Conservation (phyloP, 1,139 yeast genomes). For the Sugiyamaella japonica region DNA sequence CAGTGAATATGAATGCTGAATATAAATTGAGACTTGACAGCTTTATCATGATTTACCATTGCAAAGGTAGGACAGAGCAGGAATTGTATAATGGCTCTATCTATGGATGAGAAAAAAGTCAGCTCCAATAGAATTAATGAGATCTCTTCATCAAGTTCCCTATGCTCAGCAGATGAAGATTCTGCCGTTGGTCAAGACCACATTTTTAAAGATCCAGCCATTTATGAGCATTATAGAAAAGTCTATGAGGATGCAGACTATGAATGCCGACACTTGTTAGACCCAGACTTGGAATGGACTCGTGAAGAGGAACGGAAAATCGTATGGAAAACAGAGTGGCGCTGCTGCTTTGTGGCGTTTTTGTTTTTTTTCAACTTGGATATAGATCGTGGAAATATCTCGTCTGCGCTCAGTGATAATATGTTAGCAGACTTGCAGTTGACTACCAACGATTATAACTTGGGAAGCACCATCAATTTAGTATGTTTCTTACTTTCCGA, state of each 20-base stretch:
- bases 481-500: slow-evolving; percentile 50
- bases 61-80: too few relatives aligned
- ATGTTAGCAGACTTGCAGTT: slow-evolving; percentile 48
- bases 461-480: slow-evolving; percentile 48
- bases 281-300: slow-evolving; percentile 51
- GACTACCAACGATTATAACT: slow-evolving; percentile 51
- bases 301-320: slow-evolving; percentile 47
- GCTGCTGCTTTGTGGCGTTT: slow-evolving; percentile 49
- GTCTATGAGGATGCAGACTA: slow-evolving; percentile 48
- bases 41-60: neutral
- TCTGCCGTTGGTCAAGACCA: slow-evolving; percentile 11
- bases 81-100: neutral
- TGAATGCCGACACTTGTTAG: slow-evolving; percentile 49
- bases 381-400: slow-evolving; percentile 53
- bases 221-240: slow-evolving; percentile 45
- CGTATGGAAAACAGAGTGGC: slow-evolving; percentile 48
- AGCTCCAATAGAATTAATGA: slow-evolving; percentile 2
- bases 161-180: slow-evolving; percentile 5
- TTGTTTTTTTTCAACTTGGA: slow-evolving; percentile 52
- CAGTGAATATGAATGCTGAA: neutral
- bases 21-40: neutral
- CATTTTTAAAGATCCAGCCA: slow-evolving; percentile 43
- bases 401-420: slow-evolving; percentile 53
- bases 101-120: slow-evolving; percentile 4
- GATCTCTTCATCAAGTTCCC: slow-evolving; percentile 1